Percentiles rank a stretch among this genome's conserved stretches.
phyloP scores from a whole-genome alignment of 371 early-diverging fungal species.

The Actinomucor elegans region DNA sequence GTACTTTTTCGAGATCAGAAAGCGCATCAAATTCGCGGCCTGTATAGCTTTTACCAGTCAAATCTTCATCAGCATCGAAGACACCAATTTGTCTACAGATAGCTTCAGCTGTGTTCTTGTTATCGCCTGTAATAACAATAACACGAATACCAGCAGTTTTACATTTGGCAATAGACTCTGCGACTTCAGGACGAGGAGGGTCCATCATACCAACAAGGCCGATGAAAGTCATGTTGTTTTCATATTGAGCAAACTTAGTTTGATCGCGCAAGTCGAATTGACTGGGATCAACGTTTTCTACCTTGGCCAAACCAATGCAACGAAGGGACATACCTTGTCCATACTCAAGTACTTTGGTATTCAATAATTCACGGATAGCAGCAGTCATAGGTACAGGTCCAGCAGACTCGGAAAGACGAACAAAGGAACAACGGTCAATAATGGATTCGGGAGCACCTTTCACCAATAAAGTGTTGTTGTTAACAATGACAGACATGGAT shows the following conservation, averaged over 20 bases:
- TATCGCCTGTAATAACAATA: constrained; percentile 98
- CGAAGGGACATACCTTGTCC: constrained; percentile 81
- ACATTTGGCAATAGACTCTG: constrained; percentile 80
- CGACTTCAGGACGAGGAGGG: constrained; percentile 95
- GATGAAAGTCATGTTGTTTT: constrained; percentile 86
- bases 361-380: constrained; percentile 61
- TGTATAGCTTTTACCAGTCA: constrained; percentile 80
- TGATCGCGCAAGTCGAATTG: constrained; percentile 65
- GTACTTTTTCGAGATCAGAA: constrained; percentile 52
- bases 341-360: constrained; percentile 73
- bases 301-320: constrained; percentile 86
- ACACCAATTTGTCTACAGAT: constrained; percentile 95
- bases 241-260: constrained; percentile 64
- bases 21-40: constrained; percentile 88
- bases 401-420: constrained; percentile 51
- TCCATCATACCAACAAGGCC: constrained; percentile 96
- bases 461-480: constrained; percentile 57
- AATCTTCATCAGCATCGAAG: constrained; percentile 69
- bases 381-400: constrained; percentile 69
- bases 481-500: constrained; percentile 88
- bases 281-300: constrained; percentile 61
- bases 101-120: constrained; percentile 93
- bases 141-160: constrained; percentile 94
- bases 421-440: constrained; percentile 81
- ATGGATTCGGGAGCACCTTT: constrained; percentile 97